phyloP scores from a whole-genome alignment of 1,139 yeast genomes.

The Pichia sp. region DNA sequence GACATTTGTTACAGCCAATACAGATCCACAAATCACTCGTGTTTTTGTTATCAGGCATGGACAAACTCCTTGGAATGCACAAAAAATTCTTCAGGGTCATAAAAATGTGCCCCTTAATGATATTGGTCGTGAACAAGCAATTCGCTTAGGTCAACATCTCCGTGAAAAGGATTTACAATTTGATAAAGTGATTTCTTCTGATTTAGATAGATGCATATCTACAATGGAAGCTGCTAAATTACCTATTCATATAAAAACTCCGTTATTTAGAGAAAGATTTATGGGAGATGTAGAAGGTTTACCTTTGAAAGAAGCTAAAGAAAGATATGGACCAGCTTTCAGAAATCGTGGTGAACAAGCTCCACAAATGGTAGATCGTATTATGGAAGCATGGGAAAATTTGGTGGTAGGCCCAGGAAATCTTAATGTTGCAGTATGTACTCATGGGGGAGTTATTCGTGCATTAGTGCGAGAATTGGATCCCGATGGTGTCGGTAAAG shows the following conservation, averaged over 20 bases:
- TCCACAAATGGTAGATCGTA: constrained; percentile 41
- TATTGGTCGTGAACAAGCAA: constrained; percentile 53
- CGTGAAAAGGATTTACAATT: constrained; percentile 3
- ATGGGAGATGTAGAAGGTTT: constrained; percentile 84
- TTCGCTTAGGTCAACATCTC: constrained; percentile 33
- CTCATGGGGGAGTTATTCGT: constrained; percentile 85
- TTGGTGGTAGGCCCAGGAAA: constrained; percentile 33
- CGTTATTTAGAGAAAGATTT: constrained; percentile 9
- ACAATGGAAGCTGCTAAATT: background rate
- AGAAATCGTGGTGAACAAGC: constrained; percentile 53
- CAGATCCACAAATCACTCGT: constrained; percentile 38
- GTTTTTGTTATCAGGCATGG: constrained; percentile 72
- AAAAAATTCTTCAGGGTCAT: constrained; percentile 72
- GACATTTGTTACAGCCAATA: constrained; percentile 24
- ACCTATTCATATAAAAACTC: too few relatives aligned
- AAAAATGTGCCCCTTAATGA: constrained; percentile 53
- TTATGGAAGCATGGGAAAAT: constrained; percentile 42
- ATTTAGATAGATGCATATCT: background rate
- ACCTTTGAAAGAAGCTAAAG: constrained; percentile 59
- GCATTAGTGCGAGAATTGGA: constrained; percentile 47
- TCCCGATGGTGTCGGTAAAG: background rate
- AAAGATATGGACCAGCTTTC: constrained; percentile 38
- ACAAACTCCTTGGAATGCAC: constrained; percentile 64
- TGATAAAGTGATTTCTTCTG: background rate
- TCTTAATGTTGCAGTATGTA: constrained; percentile 55